A percentile compares a stretch with the other conserved stretches of the same genome.
phyloP scores from a whole-genome alignment of 805 yeast genomes.

The Teunomyces gatunensis region DNA sequence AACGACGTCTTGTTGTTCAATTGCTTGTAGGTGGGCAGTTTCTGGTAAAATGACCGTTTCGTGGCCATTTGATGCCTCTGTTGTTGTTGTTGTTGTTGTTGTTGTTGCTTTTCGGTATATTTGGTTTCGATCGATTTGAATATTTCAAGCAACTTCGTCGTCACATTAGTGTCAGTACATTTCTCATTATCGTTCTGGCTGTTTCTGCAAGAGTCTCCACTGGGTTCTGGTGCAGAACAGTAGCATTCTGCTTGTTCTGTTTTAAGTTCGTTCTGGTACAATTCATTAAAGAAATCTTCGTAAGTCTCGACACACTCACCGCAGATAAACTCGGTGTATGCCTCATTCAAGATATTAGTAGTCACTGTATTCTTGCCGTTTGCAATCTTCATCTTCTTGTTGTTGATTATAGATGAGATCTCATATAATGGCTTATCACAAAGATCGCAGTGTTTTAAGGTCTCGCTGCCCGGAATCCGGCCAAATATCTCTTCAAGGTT shows the following conservation, averaged over 20 bases:
- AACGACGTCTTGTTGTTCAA: slow-evolving; percentile 13
- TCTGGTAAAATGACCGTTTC: slow-evolving; percentile 11
- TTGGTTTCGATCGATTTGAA: slow-evolving; percentile 19
- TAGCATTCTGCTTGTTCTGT: too few species aligned
- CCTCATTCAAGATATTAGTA: slow-evolving; percentile 11
- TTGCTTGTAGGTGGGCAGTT: slow-evolving; percentile 9
- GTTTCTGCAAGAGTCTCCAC: too few species aligned
- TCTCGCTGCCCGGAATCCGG: slow-evolving; percentile 35
- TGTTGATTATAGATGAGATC: slow-evolving; percentile 41
- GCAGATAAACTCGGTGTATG: slow-evolving; percentile 58
- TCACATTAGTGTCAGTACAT: slow-evolving; percentile 2
- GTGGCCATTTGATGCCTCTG: slow-evolving; percentile 1
- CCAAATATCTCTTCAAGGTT: slow-evolving; percentile 38
- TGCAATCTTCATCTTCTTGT: slow-evolving; percentile 12
- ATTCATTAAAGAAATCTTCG: slow-evolving; percentile 46
- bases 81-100: background rate
- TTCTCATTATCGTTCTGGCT: background rate
- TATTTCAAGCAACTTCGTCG: slow-evolving; percentile 15
- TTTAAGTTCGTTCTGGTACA: slow-evolving; percentile 9
- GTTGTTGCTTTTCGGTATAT: slow-evolving; percentile 12
- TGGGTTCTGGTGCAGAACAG: too few species aligned
- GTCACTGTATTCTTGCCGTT: slow-evolving; percentile 8
- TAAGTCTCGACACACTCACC: slow-evolving; percentile 58
- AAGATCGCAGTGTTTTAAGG: slow-evolving; percentile 55
- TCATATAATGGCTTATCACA: slow-evolving; percentile 72